A percentile compares a stretch with the other conserved stretches of the same genome.
Evolutionary conservation across 1,139 yeast genomes (phyloP).

Genomic region (Candida neerlandica): DNA sequence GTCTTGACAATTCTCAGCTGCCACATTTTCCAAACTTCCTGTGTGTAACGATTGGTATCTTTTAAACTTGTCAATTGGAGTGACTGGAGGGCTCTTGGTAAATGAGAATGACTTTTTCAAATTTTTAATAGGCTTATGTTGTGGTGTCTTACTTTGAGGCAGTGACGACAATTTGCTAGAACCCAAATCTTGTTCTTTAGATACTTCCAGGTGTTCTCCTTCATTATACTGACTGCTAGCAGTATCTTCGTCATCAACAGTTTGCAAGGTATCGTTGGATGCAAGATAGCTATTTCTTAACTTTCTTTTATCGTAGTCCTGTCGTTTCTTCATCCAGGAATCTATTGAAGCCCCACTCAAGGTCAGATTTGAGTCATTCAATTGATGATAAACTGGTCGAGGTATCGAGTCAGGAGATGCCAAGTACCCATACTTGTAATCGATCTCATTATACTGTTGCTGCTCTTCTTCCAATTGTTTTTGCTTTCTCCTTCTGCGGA

Average conservation of each 20-base stretch:
- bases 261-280: constrained; percentile 24
- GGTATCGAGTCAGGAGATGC: constrained; percentile 10
- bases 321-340: constrained; percentile 57
- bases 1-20: constrained; percentile 11
- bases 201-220: constrained; percentile 1
- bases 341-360: constrained; percentile 40
- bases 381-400: constrained; percentile 14
- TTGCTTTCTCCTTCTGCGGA: constrained; percentile 25
- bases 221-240: background rate
- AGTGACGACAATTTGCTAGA: background rate
- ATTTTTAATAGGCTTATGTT: constrained; percentile 12
- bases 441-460: constrained; percentile 31
- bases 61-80: constrained; percentile 15
- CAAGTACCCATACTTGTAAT: constrained; percentile 36
- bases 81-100: constrained; percentile 19
- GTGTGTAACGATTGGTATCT: constrained; percentile 14
- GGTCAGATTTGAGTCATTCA: constrained; percentile 44
- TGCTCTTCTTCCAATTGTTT: constrained; percentile 24
- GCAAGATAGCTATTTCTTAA: constrained; percentile 31
- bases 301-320: constrained; percentile 41
- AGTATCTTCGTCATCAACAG: constrained; percentile 16
- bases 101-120: constrained; percentile 25
- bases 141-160: constrained; percentile 3
- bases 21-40: constrained; percentile 16
- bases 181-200: constrained; percentile 6